Evolutionary conservation across 495 filamentous ascomycete genomes (phyloP), one percentile per base, ranked within the genome.

Genomic region (Xylaria venustula): DNA sequence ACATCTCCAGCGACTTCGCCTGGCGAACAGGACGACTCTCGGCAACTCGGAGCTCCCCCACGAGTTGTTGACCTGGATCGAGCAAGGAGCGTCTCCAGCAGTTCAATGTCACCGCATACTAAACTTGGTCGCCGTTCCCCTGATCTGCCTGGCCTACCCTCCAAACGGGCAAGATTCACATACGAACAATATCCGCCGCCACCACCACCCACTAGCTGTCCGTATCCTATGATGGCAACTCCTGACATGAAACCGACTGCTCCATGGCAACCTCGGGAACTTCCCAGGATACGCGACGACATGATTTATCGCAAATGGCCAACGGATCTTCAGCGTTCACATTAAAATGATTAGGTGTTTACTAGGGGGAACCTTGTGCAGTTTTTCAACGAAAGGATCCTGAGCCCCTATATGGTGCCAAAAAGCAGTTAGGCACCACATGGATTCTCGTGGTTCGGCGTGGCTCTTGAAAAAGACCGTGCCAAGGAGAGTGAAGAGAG

Each of bases 241-340:
- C 67, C 73, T 0, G 75, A 77, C 23, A 62, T 72, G 42, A 64
- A 68, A 52, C 17, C 48, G 58, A 42, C 63, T 53, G 15, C 44
- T 15, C 47, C 65, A 34, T 80, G 76, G 77, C 74, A 75, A 54
- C 72, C 69, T 22, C 70, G 71, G 20, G 77, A 79, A 23, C 52
- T 79, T 40, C 71, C 78, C 55, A 71, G 75, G 40, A 73, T 79
- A 23, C 74, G 70, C 22, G 75, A 76, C 47, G 81, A 85, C 54
- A 79, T 81, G 30, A 67, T 87, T 49, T 69, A 77, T 23, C 71
- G 76, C 26, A 80, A 83, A 55, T 89, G 85, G 88, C 81, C 85
- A 59, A 73, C 80, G 23, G 77, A 85, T 51, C 79, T 80, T 64
- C 69, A 65, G 64, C 65, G 62, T 56, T 64, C 71, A 44, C 68